Evolutionary conservation across 352 stramenopile genomes (phyloP), one percentile per base, ranked within the genome.

Genomic region (Globisporangium megalacanthum): DNA sequence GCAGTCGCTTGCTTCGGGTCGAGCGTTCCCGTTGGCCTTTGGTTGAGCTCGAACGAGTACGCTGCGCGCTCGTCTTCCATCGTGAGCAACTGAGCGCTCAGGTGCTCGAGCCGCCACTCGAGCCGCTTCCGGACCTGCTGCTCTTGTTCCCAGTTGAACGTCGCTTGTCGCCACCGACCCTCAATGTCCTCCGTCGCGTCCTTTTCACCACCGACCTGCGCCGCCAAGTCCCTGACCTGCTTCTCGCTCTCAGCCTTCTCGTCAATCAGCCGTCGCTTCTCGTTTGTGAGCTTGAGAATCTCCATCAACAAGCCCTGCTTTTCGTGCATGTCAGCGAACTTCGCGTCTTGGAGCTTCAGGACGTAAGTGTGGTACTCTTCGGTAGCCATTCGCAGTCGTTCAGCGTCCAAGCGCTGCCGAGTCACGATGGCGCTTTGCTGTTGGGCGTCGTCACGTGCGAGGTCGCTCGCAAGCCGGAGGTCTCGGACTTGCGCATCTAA

Each of bases 21-120:
- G 2, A 63, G 57, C 17, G 61, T 46, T 1, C 70, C 67, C 0
- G 63, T 81, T 14, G 79, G 79, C 29, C 68, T 66, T 14, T 72
- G 54, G 33, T 77, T 73, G 29, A 89, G 56, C 19, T 62, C 60
- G 17, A 54, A 69, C 5, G 68, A 69, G 49, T 85, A 89, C 9
- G 61, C 61, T 4, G 72, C 72, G 22, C 79, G 45, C 46, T 86
- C 75, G 8, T 90, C 74, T 47, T 90, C 76, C 58, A 87, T 72
- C 45, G 60, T 56, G 14, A 75, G 20, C 10, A 86, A 56, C 50
- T 87, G 75, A 0, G 52, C 50, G 14, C 54, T 68, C 0, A 70
- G 46, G 8, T 56, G 37, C 48, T 86, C 75, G 10, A 66, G 36
- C 50, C 75, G 69, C 4, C 62, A 57, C 56, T 87, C 82, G 3